Base-by-base conservation (phyloP, 164 flowering plant genomes). In the Aristolochia contorta region DNA sequence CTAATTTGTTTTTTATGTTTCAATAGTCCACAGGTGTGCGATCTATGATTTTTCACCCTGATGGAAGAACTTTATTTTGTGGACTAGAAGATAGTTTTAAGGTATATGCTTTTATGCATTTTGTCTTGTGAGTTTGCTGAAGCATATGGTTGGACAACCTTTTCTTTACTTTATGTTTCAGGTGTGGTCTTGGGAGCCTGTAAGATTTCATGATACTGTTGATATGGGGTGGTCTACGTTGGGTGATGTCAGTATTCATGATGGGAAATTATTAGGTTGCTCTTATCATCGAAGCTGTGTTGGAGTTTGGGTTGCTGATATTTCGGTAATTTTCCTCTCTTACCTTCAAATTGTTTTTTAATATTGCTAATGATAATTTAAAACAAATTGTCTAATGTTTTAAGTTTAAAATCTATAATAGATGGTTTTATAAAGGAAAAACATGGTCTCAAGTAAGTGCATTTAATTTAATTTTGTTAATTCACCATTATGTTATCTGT, bases 201-300 rank as follows among this genome's bases (percentile, higher is more conserved):
- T 87, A 66, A 75, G 84, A 71, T 82, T 91, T 69, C 93, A 94
- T 67, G 99, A 94, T 78, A 59, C 79, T 48, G 93, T 94, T 58
- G 97, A 94, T 73, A 92, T 94, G 68, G 97, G 99, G 58, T 94
- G 99, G 99, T 94, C 99, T 65, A 85, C 72, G 72, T 75, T 94
- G 74, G 85, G 95, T 41, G 99, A 94, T 74, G 80, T 94, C 56
- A 88, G 82, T 71, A 78, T 94, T 69, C 95, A 91, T 53, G 99
- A 94, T 59, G 99, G 97, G 60, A 94, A 94, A 78, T 97, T 94
- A 69, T 92, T 94, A 69, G 99, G 97, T 19, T 94, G 99, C 78
- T 94, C 98, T 32, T 91, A 74, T 61, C 88, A 94, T 76, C 99
- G 91, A 76, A 91, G 95, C 71, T 94, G 97, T 79, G 99, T 94